Conservation (phyloP, 495 filamentous ascomycete genomes). For the Opeltia flavorubescens region DNA sequence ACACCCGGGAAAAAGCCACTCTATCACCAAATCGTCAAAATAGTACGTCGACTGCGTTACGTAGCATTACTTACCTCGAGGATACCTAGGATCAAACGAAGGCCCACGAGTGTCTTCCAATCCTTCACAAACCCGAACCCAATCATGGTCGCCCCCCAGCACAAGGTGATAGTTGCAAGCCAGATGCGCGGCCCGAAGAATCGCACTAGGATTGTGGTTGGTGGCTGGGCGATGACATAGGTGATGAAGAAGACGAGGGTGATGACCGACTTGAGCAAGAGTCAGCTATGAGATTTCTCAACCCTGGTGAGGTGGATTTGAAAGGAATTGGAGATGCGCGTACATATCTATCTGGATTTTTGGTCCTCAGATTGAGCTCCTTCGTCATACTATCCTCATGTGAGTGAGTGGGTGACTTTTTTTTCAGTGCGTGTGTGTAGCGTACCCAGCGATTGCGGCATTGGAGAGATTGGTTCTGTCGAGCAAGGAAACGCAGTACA, state of each 20-base stretch:
- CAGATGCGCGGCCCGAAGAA: constrained; percentile 47
- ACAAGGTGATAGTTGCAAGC: constrained; percentile 35
- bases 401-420: not conserved
- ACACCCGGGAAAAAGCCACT: constrained; percentile 19
- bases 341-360: constrained; percentile 42
- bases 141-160: constrained; percentile 34
- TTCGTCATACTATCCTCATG: not conserved
- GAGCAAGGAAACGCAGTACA: constrained; percentile 55
- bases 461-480: constrained; percentile 54
- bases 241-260: constrained; percentile 51
- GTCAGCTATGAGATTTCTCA: not conserved
- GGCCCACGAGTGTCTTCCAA: constrained; percentile 34
- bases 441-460: constrained; percentile 44
- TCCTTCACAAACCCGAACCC: constrained; percentile 36
- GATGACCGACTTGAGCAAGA: not conserved
- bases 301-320: not conserved
- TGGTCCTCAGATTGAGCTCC: constrained; percentile 3
- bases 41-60: not conserved
- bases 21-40: not conserved
- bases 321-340: not conserved
- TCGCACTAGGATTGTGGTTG: constrained; percentile 41
- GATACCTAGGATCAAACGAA: constrained; percentile 45
- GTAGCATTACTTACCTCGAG: constrained; percentile 33
- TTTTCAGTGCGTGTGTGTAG: not conserved
- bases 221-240: constrained; percentile 50